Conservation (phyloP, 768 basidiomycete genomes). For the Clitopilus passeckerianus region DNA sequence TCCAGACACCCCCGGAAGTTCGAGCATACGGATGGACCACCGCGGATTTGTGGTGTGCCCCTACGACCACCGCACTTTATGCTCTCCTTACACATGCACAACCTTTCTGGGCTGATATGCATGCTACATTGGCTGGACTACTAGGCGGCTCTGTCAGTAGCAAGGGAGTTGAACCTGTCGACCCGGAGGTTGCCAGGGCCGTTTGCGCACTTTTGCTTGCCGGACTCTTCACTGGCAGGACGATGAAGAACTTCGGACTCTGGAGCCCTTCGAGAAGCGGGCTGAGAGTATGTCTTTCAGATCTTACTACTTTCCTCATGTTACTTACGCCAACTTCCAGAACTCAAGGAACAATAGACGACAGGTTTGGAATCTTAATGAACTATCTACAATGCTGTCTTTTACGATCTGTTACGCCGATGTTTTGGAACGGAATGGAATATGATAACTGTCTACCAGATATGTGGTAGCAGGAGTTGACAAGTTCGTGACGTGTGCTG, state of each 20-base stretch:
- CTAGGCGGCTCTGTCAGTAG: conserved; percentile 32
- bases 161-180: conserved; percentile 41
- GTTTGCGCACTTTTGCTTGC: conserved; percentile 66
- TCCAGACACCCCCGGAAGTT: conserved; percentile 79
- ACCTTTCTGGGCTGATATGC: conserved; percentile 71
- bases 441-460: not conserved
- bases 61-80: conserved; percentile 71
- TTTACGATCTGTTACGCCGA: not conserved
- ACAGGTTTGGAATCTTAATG: not conserved
- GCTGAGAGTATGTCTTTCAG: not conserved
- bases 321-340: not conserved
- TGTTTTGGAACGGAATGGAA: not conserved
- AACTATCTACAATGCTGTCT: not conserved
- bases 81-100: conserved; percentile 84
- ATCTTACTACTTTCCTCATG: not conserved
- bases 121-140: conserved; percentile 39
- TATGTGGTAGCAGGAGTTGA: not conserved
- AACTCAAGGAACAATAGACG: not conserved
- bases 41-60: conserved; percentile 83
- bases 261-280: conserved; percentile 11
- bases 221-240: conserved; percentile 55
- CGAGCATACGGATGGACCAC: conserved; percentile 82
- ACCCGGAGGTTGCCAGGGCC: conserved; percentile 63
- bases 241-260: conserved; percentile 58
- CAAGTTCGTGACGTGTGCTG: too few relatives aligned